A percentile compares a stretch with the other conserved stretches of the same genome.
Conservation (phyloP, 129 eudicot genomes). For the Flaveria trinervia region DNA sequence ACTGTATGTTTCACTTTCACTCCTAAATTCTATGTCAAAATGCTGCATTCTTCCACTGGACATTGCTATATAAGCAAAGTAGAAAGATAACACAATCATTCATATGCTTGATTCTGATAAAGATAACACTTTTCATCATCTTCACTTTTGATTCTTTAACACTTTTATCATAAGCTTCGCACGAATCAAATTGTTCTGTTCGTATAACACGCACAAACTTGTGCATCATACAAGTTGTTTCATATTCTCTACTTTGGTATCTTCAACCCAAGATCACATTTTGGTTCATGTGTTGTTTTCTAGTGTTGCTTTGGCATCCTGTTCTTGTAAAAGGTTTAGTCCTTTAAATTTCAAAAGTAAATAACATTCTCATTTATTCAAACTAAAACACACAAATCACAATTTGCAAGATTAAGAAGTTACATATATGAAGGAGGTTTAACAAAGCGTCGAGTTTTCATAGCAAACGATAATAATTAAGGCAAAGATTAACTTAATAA, state of each 20-base stretch:
- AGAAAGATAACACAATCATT: conserved; percentile 57
- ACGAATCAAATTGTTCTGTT: not conserved
- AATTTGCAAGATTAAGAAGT: conserved; percentile 11
- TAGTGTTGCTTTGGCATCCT: conserved; percentile 21
- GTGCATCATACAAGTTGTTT: conserved; percentile 27
- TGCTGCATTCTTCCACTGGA: conserved; percentile 40
- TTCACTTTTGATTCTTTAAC: not conserved
- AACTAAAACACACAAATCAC: conserved; percentile 17
- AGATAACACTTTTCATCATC: conserved; percentile 1
- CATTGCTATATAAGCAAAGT: conserved; percentile 66
- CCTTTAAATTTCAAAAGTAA: conserved; percentile 4
- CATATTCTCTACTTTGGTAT: conserved; percentile 28
- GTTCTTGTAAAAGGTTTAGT: conserved; percentile 31
- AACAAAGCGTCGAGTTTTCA: not conserved
- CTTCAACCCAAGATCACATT: conserved; percentile 4
- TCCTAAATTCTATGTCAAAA: not conserved
- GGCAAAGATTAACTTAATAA: not conserved
- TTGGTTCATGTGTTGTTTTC: conserved; percentile 13
- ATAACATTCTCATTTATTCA: not conserved
- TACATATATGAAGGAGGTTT: conserved; percentile 1
- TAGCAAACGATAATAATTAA: not conserved
- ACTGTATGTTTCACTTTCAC: conserved; percentile 7
- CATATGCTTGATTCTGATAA: conserved; percentile 13
- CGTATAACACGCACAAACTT: conserved; percentile 18
- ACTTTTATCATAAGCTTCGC: not conserved